These are phyloP conservation scores for Salix dunnii DNA, from an alignment of 345 rosid species.

Conservation along the genomic window DNA sequence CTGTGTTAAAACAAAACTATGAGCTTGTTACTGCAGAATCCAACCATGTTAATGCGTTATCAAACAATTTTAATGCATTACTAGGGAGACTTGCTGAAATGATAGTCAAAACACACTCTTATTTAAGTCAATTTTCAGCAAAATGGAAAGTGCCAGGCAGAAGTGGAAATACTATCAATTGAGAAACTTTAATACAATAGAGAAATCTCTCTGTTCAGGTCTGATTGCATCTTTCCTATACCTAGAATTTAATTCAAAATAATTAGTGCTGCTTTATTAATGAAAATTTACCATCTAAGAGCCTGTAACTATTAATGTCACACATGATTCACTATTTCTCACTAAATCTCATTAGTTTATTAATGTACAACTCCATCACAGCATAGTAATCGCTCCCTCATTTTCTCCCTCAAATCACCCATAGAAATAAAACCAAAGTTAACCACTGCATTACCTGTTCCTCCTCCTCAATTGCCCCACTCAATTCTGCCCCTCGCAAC, in stretches of 20 bases:
- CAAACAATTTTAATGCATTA: not conserved
- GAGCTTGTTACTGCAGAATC: conserved; percentile 14
- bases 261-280: not conserved
- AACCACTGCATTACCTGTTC: conserved; percentile 59
- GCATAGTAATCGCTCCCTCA: not conserved
- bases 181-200: not conserved
- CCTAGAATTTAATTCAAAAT: too few species aligned
- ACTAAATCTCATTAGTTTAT: too few species aligned
- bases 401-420: not conserved
- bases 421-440: not conserved
- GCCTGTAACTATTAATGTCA: not conserved
- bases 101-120: too few species aligned
- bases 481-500: conserved; percentile 93
- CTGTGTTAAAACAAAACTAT: conserved; percentile 38
- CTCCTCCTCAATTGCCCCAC: conserved; percentile 99
- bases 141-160: not conserved
- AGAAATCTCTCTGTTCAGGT: not conserved
- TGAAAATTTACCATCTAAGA: not conserved
- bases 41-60: not conserved
- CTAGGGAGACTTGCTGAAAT: not conserved
- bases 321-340: not conserved
- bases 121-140: not conserved
- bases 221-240: not conserved
- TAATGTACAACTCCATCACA: not conserved
- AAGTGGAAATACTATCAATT: not conserved